phyloP scores from a whole-genome alignment of 2,329 filamentous ascomycete species.

The Penicillium aurantiogriseum region DNA sequence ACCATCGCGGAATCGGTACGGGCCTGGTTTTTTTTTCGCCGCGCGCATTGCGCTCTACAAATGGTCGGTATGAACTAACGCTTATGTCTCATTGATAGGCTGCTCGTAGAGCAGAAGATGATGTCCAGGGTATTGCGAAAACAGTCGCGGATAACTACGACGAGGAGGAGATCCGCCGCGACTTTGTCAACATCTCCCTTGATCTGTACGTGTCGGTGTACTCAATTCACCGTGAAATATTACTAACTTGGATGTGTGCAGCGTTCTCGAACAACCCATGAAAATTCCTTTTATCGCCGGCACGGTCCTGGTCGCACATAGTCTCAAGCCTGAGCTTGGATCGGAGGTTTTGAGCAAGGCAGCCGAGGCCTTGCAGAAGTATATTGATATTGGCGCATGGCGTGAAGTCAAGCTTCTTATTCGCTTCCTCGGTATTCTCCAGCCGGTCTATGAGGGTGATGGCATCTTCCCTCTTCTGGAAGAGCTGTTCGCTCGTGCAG shows the following conservation, averaged over 20 bases:
- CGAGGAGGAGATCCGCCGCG: slow-evolving; percentile 72
- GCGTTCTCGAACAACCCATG: slow-evolving; percentile 83
- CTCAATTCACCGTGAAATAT: background rate
- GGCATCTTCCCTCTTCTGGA: slow-evolving; percentile 83
- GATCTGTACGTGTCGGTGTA: slow-evolving; percentile 60
- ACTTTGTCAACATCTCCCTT: slow-evolving; percentile 70
- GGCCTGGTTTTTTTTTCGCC: background rate
- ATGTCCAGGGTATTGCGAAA: slow-evolving; percentile 71
- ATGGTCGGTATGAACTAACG: slow-evolving; percentile 6
- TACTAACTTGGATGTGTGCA: slow-evolving; percentile 28
- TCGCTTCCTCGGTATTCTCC: slow-evolving; percentile 84
- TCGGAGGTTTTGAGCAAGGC: slow-evolving; percentile 67
- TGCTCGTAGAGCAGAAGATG: slow-evolving; percentile 73
- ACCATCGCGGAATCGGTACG: slow-evolving; percentile 72
- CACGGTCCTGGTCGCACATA: slow-evolving; percentile 76
- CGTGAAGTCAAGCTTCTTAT: slow-evolving; percentile 86
- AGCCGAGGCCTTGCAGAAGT: slow-evolving; percentile 61
- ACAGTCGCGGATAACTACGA: slow-evolving; percentile 79
- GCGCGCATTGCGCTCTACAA: background rate
- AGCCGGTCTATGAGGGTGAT: slow-evolving; percentile 75
- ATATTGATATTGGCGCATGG: slow-evolving; percentile 75
- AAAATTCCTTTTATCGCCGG: slow-evolving; percentile 95
- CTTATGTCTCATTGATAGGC: slow-evolving; percentile 43
- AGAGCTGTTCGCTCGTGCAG: slow-evolving; percentile 87
- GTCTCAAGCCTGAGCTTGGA: slow-evolving; percentile 71